Evolutionary conservation across 2,329 filamentous ascomycete genomes (phyloP).

Genomic region (Sporothrix brasiliensis): DNA sequence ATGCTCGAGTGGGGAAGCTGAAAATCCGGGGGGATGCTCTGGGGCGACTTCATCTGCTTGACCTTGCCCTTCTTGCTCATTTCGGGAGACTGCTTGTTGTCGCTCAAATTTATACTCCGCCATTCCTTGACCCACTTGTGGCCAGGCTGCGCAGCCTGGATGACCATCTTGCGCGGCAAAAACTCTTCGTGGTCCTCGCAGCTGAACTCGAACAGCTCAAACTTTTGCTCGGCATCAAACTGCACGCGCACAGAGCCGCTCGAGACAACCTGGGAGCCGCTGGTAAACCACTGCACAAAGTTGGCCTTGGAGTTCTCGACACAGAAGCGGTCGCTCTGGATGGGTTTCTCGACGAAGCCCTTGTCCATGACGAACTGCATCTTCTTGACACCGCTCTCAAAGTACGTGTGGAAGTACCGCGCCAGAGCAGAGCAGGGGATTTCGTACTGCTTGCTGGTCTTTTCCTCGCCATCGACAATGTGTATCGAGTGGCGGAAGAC

Average conservation of each 20-base stretch:
- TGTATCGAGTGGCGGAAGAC: conserved; percentile 74
- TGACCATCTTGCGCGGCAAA: conserved; percentile 68
- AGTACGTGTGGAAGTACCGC: conserved; percentile 88
- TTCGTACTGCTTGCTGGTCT: conserved; percentile 77
- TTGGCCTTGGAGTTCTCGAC: conserved; percentile 77
- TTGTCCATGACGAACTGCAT: conserved; percentile 85
- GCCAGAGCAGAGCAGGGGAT: conserved; percentile 79
- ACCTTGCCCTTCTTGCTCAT: conserved; percentile 68
- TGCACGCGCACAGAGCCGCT: conserved; percentile 76
- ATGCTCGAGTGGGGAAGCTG: conserved; percentile 62
- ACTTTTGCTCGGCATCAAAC: conserved; percentile 76
- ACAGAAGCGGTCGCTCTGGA: conserved; percentile 67
- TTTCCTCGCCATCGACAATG: conserved; percentile 57
- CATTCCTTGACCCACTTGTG: conserved; percentile 69
- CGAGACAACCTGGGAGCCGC: conserved; percentile 78
- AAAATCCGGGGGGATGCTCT: conserved; percentile 61
- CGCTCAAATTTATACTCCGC: conserved; percentile 60
- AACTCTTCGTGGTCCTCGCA: conserved; percentile 80
- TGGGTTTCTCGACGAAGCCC: conserved; percentile 56
- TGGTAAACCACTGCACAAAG: conserved; percentile 87
- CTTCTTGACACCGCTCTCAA: conserved; percentile 79
- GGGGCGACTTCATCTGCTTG: conserved; percentile 62
- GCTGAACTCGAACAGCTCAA: conserved; percentile 83
- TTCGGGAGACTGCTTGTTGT: conserved; percentile 64
- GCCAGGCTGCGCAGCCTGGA: conserved; percentile 62